Base-by-base conservation (phyloP, 2,329 filamentous ascomycete genomes). In the Monosporascus ibericus region DNA sequence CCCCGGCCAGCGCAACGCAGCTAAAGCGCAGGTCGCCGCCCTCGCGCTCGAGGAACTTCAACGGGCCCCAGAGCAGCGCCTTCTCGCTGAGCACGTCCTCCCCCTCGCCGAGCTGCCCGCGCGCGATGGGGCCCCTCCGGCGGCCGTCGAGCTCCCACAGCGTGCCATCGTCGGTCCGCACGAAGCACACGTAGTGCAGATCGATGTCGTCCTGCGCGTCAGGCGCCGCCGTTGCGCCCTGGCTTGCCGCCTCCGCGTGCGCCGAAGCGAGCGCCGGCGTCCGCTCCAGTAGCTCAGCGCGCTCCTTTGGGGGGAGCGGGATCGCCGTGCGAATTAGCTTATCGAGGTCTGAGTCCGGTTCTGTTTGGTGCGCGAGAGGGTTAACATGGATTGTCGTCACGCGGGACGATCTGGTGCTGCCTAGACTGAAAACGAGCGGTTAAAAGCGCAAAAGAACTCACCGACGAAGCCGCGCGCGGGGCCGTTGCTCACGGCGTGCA, bases 121-220 rank as follows among this genome's bases (percentile, higher is more conserved):
- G 68, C 40, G 72, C 66, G 30, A 84, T 71, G 7, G 81, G 81
- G 0, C 81, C 81, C 68, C 81, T 83, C 52, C 78, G 65, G 48
- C 80, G 71, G 3, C 81, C 81, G 60, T 84, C 81, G 11, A 84
- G 74, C 72, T 84, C 81, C 79, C 80, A 84, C 38, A 84, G 63
- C 14, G 68, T 80, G 51, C 86, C 86, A 67, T 88, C 84, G 49
- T 72, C 72, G 34, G 76, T 76, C 75, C 92, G 94, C 49, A 94
- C 88, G 70, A 97, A 99, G 65, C 90, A 94, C 47, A 97, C 92
- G 68, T 95, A 97, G 74, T 99, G 94, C 62, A 96, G 76, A 66
- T 96, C 92, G n/a, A 96, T 79, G 60, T 87, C 81, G 63, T 89
- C 88, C n/a, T 84, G 80, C 8, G 90, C 90, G 50, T 80, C 73